These are phyloP conservation scores for Sporothrix humicola DNA, from an alignment of 2,329 filamentous ascomycete species.

Conservation along the genomic window DNA sequence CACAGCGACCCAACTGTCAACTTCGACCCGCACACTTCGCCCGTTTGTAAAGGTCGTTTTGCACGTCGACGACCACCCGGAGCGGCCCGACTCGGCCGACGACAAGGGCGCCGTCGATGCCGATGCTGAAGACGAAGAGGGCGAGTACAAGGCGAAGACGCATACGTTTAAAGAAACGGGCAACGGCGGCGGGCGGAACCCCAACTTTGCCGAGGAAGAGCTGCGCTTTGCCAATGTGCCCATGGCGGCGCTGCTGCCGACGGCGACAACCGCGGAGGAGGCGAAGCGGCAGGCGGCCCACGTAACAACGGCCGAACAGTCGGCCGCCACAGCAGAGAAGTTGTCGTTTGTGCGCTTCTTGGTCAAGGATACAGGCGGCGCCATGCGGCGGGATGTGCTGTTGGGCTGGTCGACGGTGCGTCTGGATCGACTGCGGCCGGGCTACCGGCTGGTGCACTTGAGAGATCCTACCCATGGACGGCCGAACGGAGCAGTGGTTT, in stretches of 20 bases:
- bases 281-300: conserved; percentile 44
- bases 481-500: conserved; percentile 68
- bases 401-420: conserved; percentile 89
- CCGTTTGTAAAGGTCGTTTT: conserved; percentile 86
- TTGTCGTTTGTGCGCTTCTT: conserved; percentile 81
- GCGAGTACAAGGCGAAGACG: conserved; percentile 60
- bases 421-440: conserved; percentile 76
- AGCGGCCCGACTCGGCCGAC: not conserved
- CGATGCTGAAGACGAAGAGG: conserved; percentile 59
- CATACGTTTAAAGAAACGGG: conserved; percentile 39
- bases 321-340: conserved; percentile 66
- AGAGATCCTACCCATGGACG: conserved; percentile 68
- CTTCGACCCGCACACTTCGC: conserved; percentile 59
- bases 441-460: conserved; percentile 79
- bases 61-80: conserved; percentile 68
- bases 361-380: conserved; percentile 77
- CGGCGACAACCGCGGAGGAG: conserved; percentile 59
- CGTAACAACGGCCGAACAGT: conserved; percentile 43
- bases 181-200: conserved; percentile 59
- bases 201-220: conserved; percentile 66
- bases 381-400: conserved; percentile 73
- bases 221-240: conserved; percentile 62
- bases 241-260: conserved; percentile 43
- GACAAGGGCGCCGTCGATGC: conserved; percentile 42
- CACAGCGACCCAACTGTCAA: not conserved